Base-by-base conservation (phyloP, 1,139 yeast species). In the Hansenula lynferdii region DNA sequence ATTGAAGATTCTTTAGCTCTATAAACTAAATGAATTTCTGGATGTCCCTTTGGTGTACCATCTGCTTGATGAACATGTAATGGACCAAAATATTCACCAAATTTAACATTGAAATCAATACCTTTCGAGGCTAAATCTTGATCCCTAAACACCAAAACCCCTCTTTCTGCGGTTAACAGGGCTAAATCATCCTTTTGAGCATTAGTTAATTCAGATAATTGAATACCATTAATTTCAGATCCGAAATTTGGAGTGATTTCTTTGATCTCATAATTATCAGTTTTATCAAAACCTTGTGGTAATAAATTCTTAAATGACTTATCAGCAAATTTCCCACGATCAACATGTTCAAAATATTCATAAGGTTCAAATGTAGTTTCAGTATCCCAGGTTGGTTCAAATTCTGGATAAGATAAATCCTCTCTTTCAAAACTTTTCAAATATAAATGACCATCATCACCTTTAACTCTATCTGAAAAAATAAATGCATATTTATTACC, bases 21-120 rank as follows among this genome's bases (percentile, higher is more conserved):
- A 55, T 70, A 78, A 26, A 79, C 77, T 38, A 78, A 61, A 51
- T 80, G 87, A 41, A 81, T 62, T 49, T 80, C 82, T 1, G 81
- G 74, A 45, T 64, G 61, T 40, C 64, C 73, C 43, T 65, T 63
- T 24, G 89, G 89, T 12, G 81, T 71, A 6, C 85, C 84, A 12
- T 83, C 73, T 4, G 85, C 78, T 39, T 86, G 86, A 54, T 83
- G 90, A 42, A 77, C 69, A 61, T 82, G 90, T 39, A 80, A 67
- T 14, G 75, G 75, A 11, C 89, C 89, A 61, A 69, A 81, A 57
- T 78, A 71, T 35, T 63, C 61, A 22, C 82, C 85, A 53, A 72
- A 75, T n/a, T 73, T 67, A 22, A 62, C 67, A 17, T 69, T 67
- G 41, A 61, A 70, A 26, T 63, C 62, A 6, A 83, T 79, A 35